Evolutionary conservation across 192 early-diverging fungal genomes (phyloP), one percentile per base, ranked within the genome.

Genomic region (Podila clonocystis): DNA sequence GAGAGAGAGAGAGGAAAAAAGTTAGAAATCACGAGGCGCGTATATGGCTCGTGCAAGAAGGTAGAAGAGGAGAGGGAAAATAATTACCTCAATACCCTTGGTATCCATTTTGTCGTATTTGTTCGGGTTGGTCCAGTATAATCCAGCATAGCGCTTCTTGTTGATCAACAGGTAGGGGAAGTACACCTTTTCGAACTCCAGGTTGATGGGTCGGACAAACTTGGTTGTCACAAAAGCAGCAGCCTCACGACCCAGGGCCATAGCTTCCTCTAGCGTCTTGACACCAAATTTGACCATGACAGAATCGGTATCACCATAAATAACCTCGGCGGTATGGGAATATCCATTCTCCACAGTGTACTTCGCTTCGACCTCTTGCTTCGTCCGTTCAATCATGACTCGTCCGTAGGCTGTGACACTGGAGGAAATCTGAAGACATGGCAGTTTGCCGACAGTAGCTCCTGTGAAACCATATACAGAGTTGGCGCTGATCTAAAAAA

Each of bases 101-200:
- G 97, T 92, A 82, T 99, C 97, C 82, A 99, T 84, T 82, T 98
- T 98, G 82, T 99, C 97, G 71, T 94, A 96, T 64, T 94, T 96
- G 8, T 95, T 91, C 7, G 95, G 88, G n/a, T 86, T 89, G 15
- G 97, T 98, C 98, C 98, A 98, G 83, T 98, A 99, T 20, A 99
- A 79, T 20, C 97, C 98, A 36, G 97, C 97, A 83, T 98, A 99
- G 41, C 96, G 90, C 87, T 99, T 99, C 85, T 99, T 99, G 90
- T 93, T 98, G 72, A 99, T 98, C 36, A 99, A 84, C 64, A 99
- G 80, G 77, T 98, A 99, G 24, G 97, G 97, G 69, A 93, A 98
- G 63, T 99, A 98, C n/a, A 98, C 96, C 76, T 99, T 99, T 78
- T 99, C 97, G 72, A 99, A 99, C 78, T 99, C 97, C n/a, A 99